Evolutionary conservation across 78 protist species (phyloP).

Genomic region (Ministeria vibrans): DNA sequence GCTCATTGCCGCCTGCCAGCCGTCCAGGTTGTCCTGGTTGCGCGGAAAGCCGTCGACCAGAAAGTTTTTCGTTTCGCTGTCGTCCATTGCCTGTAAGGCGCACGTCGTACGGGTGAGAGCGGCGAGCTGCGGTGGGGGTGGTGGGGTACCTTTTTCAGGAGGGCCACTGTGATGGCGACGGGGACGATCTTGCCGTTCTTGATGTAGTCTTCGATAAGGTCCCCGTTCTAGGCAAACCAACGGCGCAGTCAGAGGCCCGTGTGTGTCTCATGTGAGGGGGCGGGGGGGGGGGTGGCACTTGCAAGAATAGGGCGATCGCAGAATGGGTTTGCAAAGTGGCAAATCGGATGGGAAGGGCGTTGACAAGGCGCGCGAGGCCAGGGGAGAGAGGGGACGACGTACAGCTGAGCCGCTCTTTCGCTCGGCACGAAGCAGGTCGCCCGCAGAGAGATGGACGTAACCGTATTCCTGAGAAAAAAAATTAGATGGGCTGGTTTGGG

Average conservation of each 20-base stretch:
- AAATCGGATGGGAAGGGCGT: neutral
- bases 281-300: neutral
- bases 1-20: neutral
- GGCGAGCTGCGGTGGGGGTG: neutral
- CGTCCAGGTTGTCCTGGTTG: slow-evolving; percentile 26
- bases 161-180: slow-evolving; percentile 14
- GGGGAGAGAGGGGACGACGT: neutral
- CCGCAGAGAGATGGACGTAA: slow-evolving; percentile 37
- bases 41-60: slow-evolving; percentile 76
- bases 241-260: neutral
- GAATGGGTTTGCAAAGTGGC: neutral
- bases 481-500: too few species aligned
- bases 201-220: slow-evolving; percentile 19
- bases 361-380: neutral
- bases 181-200: slow-evolving; percentile 32
- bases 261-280: neutral
- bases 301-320: neutral
- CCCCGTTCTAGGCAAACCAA: neutral
- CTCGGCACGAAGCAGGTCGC: slow-evolving; percentile 47
- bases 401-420: neutral
- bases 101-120: neutral
- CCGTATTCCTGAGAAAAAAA: slow-evolving; percentile 3
- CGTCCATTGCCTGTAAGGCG: slow-evolving; percentile 12
- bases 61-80: neutral
- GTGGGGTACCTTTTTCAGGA: neutral